Percentiles rank a stretch among this genome's conserved stretches.
Conservation (phyloP, 176 grass and related monocot genomes). For the Avena insularis region DNA sequence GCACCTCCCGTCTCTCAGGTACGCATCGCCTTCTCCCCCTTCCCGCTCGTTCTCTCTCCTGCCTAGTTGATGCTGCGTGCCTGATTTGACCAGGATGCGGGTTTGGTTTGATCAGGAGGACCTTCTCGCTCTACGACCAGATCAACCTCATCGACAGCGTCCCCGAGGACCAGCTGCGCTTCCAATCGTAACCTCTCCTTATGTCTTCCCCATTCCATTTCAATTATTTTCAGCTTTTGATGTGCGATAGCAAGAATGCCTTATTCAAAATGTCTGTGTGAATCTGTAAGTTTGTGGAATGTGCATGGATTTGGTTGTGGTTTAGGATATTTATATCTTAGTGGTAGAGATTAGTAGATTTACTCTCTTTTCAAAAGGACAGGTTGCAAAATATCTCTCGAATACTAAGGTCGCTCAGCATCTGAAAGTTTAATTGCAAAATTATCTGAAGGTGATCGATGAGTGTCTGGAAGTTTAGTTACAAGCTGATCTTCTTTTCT, state of each 20-base stretch:
- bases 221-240: neutral
- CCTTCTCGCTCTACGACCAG: constrained; percentile 96
- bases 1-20: constrained; percentile 83
- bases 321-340: neutral
- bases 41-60: neutral
- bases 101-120: constrained; percentile 61
- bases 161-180: constrained; percentile 79
- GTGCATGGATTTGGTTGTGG: neutral
- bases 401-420: neutral
- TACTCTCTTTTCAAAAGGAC: neutral
- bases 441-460: neutral
- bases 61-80: neutral
- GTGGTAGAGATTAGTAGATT: neutral
- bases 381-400: neutral
- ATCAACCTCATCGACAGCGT: constrained; percentile 98
- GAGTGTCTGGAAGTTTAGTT: neutral
- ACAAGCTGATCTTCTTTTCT: neutral
- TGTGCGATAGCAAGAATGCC: neutral
- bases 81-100: neutral
- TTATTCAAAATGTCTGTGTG: neutral
- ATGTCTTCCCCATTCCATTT: neutral
- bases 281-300: constrained; percentile 5
- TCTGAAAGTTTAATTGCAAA: neutral
- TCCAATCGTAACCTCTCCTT: constrained; percentile 65
- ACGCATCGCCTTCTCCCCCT: neutral